A percentile compares a stretch with the other conserved stretches of the same genome.
Evolutionary conservation across 805 yeast species (phyloP).

Genomic region (Ogataea haglerorum): DNA sequence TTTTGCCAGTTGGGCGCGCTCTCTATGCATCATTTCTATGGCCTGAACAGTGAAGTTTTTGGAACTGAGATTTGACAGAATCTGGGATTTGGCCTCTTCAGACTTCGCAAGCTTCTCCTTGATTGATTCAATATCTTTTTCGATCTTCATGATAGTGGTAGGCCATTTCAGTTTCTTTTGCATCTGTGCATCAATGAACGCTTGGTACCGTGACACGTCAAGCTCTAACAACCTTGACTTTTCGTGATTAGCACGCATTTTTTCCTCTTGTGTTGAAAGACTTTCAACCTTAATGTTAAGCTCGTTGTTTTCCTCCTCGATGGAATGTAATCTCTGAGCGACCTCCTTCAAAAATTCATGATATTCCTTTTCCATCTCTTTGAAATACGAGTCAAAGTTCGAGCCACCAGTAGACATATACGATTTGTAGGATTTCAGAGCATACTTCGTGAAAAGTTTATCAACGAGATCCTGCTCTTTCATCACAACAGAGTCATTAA

Average conservation of each 20-base stretch:
- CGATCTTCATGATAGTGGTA: constrained; percentile 51
- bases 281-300: constrained; percentile 40
- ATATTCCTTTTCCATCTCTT: constrained; percentile 56
- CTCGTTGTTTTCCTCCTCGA: constrained; percentile 39
- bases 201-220: constrained; percentile 67
- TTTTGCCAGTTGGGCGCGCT: constrained; percentile 56
- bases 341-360: constrained; percentile 48
- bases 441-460: constrained; percentile 42
- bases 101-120: constrained; percentile 38
- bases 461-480: constrained; percentile 30
- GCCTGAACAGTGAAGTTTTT: constrained; percentile 61
- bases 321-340: constrained; percentile 40
- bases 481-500: constrained; percentile 24
- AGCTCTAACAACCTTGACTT: constrained; percentile 62
- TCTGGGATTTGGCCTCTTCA: constrained; percentile 36
- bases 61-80: constrained; percentile 42
- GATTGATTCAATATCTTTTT: constrained; percentile 48
- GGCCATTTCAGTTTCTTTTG: constrained; percentile 66
- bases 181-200: constrained; percentile 67
- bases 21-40: constrained; percentile 59
- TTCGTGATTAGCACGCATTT: constrained; percentile 49
- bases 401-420: constrained; percentile 59
- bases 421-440: constrained; percentile 62
- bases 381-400: constrained; percentile 51
- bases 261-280: constrained; percentile 42